Percentiles rank a stretch among this genome's conserved stretches.
These are phyloP conservation scores for Filobasidium uniguttulatum DNA, from an alignment of 1,284 basidiomycete species.

Conservation along the genomic window DNA sequence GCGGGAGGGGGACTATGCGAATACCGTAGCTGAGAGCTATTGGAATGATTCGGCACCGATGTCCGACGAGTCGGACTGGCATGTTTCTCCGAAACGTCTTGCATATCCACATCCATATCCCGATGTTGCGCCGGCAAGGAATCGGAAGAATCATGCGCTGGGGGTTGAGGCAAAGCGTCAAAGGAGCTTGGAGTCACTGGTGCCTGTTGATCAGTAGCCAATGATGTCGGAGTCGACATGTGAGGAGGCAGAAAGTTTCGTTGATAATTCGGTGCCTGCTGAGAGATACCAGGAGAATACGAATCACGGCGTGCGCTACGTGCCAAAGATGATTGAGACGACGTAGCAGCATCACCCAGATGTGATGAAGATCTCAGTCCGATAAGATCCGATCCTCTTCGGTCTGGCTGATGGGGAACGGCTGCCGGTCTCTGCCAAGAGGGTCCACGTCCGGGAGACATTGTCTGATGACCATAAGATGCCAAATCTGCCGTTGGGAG, in stretches of 20 bases:
- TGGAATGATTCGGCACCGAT: constrained; percentile 12
- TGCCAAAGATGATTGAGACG: background rate
- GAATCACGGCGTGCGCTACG: background rate
- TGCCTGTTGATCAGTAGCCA: constrained; percentile 11
- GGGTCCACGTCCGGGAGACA: constrained; percentile 8
- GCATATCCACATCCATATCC: constrained; percentile 12
- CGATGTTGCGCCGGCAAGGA: background rate
- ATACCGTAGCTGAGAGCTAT: background rate
- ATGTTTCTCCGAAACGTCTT: constrained; percentile 6
- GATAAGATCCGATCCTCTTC: background rate
- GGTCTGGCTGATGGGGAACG: background rate
- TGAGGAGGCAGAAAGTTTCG: constrained; percentile 12
- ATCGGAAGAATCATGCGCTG: constrained; percentile 2
- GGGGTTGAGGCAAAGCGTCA: background rate
- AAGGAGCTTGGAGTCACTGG: constrained; percentile 2
- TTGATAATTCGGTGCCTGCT: constrained; percentile 4
- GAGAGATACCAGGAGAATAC: background rate
- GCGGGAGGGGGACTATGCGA: constrained; percentile 19
- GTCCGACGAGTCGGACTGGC: constrained; percentile 13
- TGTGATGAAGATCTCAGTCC: background rate
- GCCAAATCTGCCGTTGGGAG: constrained; percentile 36
- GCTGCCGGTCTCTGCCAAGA: constrained; percentile 2
- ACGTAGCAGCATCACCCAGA: background rate
- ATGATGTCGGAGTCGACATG: constrained; percentile 14
- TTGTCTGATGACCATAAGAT: constrained; percentile 29